Evolutionary conservation across 2,329 filamentous ascomycete genomes (phyloP).

Genomic region (Cryphonectria parasitica): DNA sequence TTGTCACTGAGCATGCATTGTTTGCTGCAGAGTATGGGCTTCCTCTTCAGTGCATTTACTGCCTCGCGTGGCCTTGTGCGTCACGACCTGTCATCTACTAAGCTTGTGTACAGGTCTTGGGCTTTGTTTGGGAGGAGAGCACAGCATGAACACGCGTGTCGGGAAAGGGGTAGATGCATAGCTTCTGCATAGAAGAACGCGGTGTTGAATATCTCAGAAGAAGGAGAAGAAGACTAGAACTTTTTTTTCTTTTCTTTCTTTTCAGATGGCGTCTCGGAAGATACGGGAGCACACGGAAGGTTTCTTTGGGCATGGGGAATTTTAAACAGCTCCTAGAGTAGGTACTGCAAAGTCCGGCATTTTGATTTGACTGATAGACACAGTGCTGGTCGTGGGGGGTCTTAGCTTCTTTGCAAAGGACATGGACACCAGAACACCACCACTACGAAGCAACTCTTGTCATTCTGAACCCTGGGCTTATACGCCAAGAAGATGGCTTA

Average conservation of each 20-base stretch:
- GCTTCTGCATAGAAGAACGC: conserved; percentile 17
- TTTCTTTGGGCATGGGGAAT: not conserved
- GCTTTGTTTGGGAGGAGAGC: conserved; percentile 3
- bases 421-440: not conserved
- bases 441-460: not conserved
- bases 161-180: conserved; percentile 23
- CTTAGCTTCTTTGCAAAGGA: not conserved
- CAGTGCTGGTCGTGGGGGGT: not conserved
- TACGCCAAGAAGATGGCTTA: not conserved
- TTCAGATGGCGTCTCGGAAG: conserved; percentile 23
- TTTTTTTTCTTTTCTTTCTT: not conserved
- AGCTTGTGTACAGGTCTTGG: not conserved
- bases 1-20: not conserved
- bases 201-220: conserved; percentile 1
- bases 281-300: conserved; percentile 15
- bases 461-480: not conserved
- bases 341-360: not conserved
- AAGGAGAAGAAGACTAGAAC: not conserved
- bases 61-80: conserved; percentile 20
- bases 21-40: conserved; percentile 20
- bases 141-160: conserved; percentile 28
- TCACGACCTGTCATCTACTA: conserved; percentile 12
- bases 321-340: not conserved
- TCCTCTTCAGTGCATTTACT: not conserved
- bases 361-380: not conserved